phyloP scores from a whole-genome alignment of 2,329 filamentous ascomycete genomes.

The Claviceps sorghi region DNA sequence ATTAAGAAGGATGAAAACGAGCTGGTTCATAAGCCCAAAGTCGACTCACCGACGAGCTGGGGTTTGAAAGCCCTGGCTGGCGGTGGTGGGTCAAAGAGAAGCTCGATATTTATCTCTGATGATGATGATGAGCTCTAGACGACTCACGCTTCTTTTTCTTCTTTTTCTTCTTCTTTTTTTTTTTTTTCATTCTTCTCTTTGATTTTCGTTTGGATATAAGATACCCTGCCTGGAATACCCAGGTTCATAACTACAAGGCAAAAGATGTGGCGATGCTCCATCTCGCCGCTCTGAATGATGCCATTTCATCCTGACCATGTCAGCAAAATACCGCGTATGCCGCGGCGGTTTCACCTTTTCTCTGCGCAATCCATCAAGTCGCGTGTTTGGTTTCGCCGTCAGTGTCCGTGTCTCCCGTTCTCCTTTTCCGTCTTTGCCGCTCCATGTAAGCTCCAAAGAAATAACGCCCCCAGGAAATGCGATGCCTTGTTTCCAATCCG shows the following conservation, averaged over 20 bases:
- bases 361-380: too few relatives aligned
- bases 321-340: not conserved
- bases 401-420: not conserved
- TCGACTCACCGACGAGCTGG: not conserved
- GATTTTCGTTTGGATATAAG: not conserved
- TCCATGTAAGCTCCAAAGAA: not conserved
- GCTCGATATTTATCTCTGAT: slow-evolving; percentile 23
- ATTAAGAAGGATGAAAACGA: not conserved
- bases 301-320: not conserved
- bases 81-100: slow-evolving; percentile 12
- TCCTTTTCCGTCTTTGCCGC: too few relatives aligned
- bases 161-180: not conserved
- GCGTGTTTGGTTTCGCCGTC: not conserved
- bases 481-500: not conserved
- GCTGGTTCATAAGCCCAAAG: not conserved
- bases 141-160: not conserved
- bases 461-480: not conserved
- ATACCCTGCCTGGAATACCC: not conserved
- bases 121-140: slow-evolving; percentile 16
- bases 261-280: not conserved
- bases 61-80: slow-evolving; percentile 9
- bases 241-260: not conserved
- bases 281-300: not conserved
- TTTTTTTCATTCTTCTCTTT: not conserved
- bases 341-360: not conserved